Evolutionary conservation across 179 eudicot genomes (phyloP).

Genomic region (Drosera spatulata): DNA sequence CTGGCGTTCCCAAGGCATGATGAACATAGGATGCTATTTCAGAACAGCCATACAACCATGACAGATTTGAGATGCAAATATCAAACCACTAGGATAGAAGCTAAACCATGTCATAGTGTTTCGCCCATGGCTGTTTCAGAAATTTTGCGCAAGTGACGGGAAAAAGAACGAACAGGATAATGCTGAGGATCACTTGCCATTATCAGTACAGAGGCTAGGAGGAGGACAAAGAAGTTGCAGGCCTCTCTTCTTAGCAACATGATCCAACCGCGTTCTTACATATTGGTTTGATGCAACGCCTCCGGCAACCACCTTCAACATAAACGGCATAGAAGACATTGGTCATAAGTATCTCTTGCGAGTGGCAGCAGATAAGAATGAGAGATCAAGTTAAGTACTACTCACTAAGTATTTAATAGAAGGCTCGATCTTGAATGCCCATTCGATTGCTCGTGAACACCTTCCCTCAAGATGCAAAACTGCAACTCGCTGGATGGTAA

Average conservation of each 20-base stretch:
- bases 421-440: slow-evolving; percentile 90
- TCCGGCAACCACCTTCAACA: slow-evolving; percentile 78
- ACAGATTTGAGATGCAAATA: too few species aligned
- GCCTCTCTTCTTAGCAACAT: slow-evolving; percentile 42
- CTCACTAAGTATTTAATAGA: slow-evolving; percentile 66
- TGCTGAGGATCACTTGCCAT: too few species aligned
- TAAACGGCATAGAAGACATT: slow-evolving; percentile 1
- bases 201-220: slow-evolving; percentile 95
- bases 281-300: slow-evolving; percentile 94
- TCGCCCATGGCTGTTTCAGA: too few species aligned
- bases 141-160: too few species aligned
- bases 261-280: slow-evolving; percentile 67
- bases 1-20: too few species aligned
- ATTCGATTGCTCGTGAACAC: slow-evolving; percentile 86
- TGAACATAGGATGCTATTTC: too few species aligned
- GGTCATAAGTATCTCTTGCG: not conserved
- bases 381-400: slow-evolving; percentile 2
- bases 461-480: slow-evolving; percentile 90
- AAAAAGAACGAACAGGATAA: too few species aligned
- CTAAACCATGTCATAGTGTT: too few species aligned
- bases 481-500: slow-evolving; percentile 88
- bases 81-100: too few species aligned
- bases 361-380: slow-evolving; percentile 1
- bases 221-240: slow-evolving; percentile 93
- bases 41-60: too few species aligned